Evolutionary conservation across 352 stramenopile species (phyloP), one percentile per base, ranked within the genome.

Genomic region (Globisporangium apiculatum): DNA sequence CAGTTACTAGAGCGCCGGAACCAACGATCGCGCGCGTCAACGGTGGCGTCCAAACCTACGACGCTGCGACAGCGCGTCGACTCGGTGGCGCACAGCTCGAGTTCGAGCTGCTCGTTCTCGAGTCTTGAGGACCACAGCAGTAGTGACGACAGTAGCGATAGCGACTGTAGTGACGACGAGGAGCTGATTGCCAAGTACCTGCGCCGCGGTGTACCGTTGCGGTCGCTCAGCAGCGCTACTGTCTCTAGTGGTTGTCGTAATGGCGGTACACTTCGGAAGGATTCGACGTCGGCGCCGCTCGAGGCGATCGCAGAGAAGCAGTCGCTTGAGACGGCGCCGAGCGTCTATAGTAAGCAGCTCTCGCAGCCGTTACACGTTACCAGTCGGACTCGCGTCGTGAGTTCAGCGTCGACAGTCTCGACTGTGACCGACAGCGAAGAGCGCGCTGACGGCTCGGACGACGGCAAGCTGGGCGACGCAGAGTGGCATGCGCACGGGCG

Each of bases 371-470:
- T 43, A n/a, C 10, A 40, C n/a, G 54, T 62, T 40, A 71, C 67
- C 73, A 74, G 69, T 54, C 69, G 64, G 55, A 47, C 58, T 31
- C 24, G 24, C 24, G 24, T 31, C 2, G 24, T 31, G 55, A 70
- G 59, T 43, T 51, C 55, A 24, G 68, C 64, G 24, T 72, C 66
- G 31, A 46, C 55, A 5, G 40, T 55, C 68, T 72, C 66, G 62
- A 73, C 69, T 70, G 54, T 63, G 43, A 69, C 66, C 42, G 60
- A 68, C 18, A 68, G 66, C 43, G 69, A 74, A 11, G 66, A 59
- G 24, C 43, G 64, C 4, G 57, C 65, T 2, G 57, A 62, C n/a
- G 45, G 17, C 5, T 51, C 68, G 18, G n/a, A 48, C 41, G 50
- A 35, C 12, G 42, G 50, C n/a, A 18, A 50, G 24, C 24, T 31